These are phyloP conservation scores for Solanum pimpinellifolium DNA, from an alignment of 257 asterid species.

Conservation along the genomic window DNA sequence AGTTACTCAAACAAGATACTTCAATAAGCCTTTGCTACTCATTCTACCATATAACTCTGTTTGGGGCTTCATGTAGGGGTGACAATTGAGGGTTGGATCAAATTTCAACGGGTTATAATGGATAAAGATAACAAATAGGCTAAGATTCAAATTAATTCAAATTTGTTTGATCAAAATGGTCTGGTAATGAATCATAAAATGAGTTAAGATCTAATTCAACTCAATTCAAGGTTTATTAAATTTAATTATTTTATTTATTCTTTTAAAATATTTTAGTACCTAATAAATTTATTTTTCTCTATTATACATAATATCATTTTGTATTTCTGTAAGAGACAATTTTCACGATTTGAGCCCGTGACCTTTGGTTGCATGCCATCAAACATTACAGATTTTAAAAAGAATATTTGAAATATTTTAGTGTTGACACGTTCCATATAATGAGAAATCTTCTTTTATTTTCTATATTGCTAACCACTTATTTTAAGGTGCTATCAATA, in stretches of 20 bases:
- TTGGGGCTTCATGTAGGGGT: background rate
- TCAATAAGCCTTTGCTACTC: background rate
- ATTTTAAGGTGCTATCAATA: background rate
- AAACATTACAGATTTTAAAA: no score
- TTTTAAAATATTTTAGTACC: background rate
- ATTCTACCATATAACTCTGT: background rate
- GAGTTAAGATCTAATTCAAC: background rate
- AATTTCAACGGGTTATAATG: background rate
- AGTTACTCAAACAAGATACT: background rate
- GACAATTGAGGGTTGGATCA: background rate
- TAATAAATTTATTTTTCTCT: background rate
- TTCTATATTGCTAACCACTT: background rate
- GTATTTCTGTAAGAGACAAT: background rate
- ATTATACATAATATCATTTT: background rate
- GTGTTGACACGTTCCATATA: background rate
- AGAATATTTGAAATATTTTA: background rate
- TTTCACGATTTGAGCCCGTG: rapidly evolving
- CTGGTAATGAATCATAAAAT: no score
- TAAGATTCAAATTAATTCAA: no score
- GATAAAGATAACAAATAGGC: no score
- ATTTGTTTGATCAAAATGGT: no score
- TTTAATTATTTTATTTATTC: no score
- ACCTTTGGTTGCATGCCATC: background rate
- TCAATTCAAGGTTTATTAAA: no score
- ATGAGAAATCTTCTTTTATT: background rate